These are phyloP conservation scores for Metarhizium brunneum DNA, from an alignment of 2,329 filamentous ascomycete species.

Conservation along the genomic window DNA sequence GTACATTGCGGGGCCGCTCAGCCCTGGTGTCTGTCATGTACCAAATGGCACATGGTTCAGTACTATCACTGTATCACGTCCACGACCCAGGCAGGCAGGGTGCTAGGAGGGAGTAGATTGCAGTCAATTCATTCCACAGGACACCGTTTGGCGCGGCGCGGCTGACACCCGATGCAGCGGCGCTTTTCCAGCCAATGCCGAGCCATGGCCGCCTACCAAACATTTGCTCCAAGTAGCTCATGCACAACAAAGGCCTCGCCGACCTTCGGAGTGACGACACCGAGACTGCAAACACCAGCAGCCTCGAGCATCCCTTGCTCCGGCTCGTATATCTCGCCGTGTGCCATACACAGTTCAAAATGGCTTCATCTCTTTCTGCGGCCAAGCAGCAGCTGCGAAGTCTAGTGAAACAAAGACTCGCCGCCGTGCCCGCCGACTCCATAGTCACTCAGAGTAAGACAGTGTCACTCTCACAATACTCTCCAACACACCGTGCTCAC, in stretches of 20 bases:
- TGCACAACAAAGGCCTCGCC: constrained; percentile 51
- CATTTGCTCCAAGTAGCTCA: too few species aligned
- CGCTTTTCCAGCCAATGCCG: too few species aligned
- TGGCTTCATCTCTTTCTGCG: constrained; percentile 18
- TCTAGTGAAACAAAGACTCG: constrained; percentile 58
- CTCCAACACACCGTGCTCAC: constrained; percentile 31
- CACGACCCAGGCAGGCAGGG: too few species aligned
- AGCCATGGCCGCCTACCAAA: too few species aligned
- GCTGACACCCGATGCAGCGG: too few species aligned
- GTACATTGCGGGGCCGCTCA: too few species aligned
- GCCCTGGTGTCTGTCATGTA: too few species aligned
- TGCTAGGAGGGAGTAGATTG: too few species aligned
- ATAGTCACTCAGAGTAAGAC: constrained; percentile 61
- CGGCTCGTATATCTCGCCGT: background rate
- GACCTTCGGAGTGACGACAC: constrained; percentile 11
- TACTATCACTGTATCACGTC: too few species aligned
- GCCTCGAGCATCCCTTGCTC: background rate
- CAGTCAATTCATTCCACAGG: too few species aligned
- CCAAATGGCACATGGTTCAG: too few species aligned
- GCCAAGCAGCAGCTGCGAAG: constrained; percentile 71
- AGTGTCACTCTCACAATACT: background rate
- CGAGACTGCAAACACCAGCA: constrained; percentile 19
- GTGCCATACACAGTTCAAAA: background rate
- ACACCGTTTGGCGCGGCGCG: too few species aligned
- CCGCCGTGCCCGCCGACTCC: constrained; percentile 49